Evolutionary conservation across 164 flowering plant genomes (phyloP), one percentile per base, ranked within the genome.

Genomic region (Nelumbo lutea): DNA sequence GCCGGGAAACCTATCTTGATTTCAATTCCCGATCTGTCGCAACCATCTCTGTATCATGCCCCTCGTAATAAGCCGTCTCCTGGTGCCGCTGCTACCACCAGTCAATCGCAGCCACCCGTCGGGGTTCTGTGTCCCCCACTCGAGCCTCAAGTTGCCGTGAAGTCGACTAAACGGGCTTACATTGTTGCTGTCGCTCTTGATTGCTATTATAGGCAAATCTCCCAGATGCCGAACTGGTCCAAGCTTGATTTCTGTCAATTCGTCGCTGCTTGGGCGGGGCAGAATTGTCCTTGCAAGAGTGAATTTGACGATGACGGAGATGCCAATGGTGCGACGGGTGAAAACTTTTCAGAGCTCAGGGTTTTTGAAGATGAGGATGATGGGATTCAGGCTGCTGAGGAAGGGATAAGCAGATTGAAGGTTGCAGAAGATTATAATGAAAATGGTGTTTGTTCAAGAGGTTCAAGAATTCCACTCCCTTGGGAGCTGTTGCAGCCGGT

Each of bases 401-500:
- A 80, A 56, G 79, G 69, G 56, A 74, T 89, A 67, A 72, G 65
- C 9, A 74, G 71, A n/a, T 64, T 84, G 77, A 76, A 8, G 14
- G 72, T 82, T n/a, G 75, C 51, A 27, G 82, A 79, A 44, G 59
- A 74, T 38, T 60, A 64, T 13, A 8, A 62, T 7, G 57, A 67
- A 57, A 59, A 70, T 43, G 61, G 73, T 58, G 56, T 27, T 43
- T 27, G 27, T 27, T 59, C 65, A 4, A 78, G 77, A 59, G 91
- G 90, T 9, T 68, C 69, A 8, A 89, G 92, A 65, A 86, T 95
- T 80, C 97, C 93, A 4, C 81, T 92, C 51, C 98, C 98, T 3
- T 95, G 97, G 98, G 98, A 95, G 81, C 80, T 95, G 5, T 73
- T 90, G 72, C 96, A 89, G 78, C 94, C 96, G 0, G 68, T 84